These are phyloP conservation scores for Metschnikowia bowlesiae DNA, from an alignment of 805 yeast species.

Conservation along the genomic window DNA sequence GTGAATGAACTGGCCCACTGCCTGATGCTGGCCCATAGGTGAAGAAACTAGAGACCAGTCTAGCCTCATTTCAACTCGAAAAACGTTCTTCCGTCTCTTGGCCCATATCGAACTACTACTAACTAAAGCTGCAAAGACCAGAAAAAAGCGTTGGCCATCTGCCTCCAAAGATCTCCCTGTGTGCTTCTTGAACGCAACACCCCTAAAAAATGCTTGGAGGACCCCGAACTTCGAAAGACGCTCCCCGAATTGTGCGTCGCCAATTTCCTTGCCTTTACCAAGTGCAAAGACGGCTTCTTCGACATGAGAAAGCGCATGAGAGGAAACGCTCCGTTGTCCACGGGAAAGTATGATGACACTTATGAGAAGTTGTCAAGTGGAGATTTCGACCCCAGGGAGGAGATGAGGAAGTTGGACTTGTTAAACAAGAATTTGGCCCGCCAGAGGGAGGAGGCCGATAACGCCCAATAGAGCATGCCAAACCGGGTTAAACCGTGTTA, in stretches of 20 bases:
- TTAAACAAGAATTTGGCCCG: slow-evolving; percentile 49
- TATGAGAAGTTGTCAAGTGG: slow-evolving; percentile 77
- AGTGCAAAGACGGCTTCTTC: slow-evolving; percentile 85
- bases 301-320: slow-evolving; percentile 88
- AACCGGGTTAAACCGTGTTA: no score
- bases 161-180: slow-evolving; percentile 94
- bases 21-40: no score
- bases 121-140: slow-evolving; percentile 82
- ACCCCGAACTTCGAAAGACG: slow-evolving; percentile 70
- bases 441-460: slow-evolving; percentile 22
- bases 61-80: no score
- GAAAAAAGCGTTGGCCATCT: slow-evolving; percentile 89
- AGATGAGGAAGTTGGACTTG: slow-evolving; percentile 64
- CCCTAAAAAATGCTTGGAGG: slow-evolving; percentile 80
- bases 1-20: no score
- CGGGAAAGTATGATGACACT: slow-evolving; percentile 89
- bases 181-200: slow-evolving; percentile 85
- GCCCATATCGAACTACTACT: slow-evolving; percentile 17
- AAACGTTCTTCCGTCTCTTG: no score
- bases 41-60: no score
- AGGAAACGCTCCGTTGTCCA: slow-evolving; percentile 90
- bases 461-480: no score
- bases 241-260: slow-evolving; percentile 87
- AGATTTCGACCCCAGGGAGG: slow-evolving; percentile 76
- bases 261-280: slow-evolving; percentile 78